These are phyloP conservation scores for Diaporthe citri DNA, from an alignment of 2,329 filamentous ascomycete species.

Conservation along the genomic window DNA sequence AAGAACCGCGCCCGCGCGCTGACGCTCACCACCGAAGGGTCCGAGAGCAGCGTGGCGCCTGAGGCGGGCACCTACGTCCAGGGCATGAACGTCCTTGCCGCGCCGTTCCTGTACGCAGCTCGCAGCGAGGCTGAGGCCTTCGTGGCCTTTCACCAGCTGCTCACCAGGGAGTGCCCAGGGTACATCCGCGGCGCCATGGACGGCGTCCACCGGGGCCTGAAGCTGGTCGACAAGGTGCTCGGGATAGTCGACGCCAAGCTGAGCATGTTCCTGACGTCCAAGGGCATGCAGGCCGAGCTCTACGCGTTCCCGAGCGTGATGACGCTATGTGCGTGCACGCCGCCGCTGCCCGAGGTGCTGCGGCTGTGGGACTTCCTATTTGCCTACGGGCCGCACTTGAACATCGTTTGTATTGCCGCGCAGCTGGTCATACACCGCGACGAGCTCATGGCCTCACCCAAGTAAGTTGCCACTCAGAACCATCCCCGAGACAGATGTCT, in stretches of 20 bases:
- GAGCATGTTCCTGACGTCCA: slow-evolving; percentile 84
- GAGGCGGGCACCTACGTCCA: slow-evolving; percentile 93
- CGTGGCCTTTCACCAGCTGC: slow-evolving; percentile 86
- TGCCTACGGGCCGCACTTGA: slow-evolving; percentile 93
- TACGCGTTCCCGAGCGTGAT: slow-evolving; percentile 97
- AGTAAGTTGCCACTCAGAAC: slow-evolving; percentile 63
- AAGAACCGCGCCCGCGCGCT: slow-evolving; percentile 67
- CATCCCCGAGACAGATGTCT: not conserved
- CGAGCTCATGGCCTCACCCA: slow-evolving; percentile 84
- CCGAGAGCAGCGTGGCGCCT: slow-evolving; percentile 67
- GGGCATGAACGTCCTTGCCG: slow-evolving; percentile 98
- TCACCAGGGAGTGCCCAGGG: slow-evolving; percentile 89
- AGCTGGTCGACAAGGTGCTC: slow-evolving; percentile 91
- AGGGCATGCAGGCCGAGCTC: slow-evolving; percentile 91
- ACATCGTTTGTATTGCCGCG: slow-evolving; percentile 95
- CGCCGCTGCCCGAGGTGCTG: slow-evolving; percentile 91
- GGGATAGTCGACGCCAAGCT: slow-evolving; percentile 92
- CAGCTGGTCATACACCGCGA: slow-evolving; percentile 91
- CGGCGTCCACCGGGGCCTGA: slow-evolving; percentile 91
- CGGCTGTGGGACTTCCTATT: slow-evolving; percentile 97
- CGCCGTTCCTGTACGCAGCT: slow-evolving; percentile 94
- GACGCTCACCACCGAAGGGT: slow-evolving; percentile 73
- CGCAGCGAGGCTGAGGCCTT: slow-evolving; percentile 96
- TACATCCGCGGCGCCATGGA: slow-evolving; percentile 98
- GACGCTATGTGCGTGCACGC: slow-evolving; percentile 95